Conservation (phyloP, 352 stramenopile genomes). For the Pilasporangium apinafurcum region DNA sequence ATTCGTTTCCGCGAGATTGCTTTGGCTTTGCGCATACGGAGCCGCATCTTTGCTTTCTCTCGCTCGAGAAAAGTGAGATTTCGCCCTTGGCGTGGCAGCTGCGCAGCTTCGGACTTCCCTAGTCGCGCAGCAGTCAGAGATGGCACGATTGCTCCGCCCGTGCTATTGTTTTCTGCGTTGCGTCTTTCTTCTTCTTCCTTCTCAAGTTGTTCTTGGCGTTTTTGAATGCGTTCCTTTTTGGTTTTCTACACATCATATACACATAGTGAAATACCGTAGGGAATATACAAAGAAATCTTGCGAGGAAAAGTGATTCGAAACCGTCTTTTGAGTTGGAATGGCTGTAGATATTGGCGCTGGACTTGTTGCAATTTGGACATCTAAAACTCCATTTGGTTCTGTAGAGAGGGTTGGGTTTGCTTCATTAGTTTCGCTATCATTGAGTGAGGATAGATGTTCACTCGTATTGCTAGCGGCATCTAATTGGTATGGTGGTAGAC, state of each 20-base stretch:
- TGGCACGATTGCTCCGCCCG: neutral
- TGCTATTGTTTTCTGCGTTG: conserved; percentile 5
- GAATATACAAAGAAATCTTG: too few relatives aligned
- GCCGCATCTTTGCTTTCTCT: conserved; percentile 46
- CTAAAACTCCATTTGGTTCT: neutral
- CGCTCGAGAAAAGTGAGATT: conserved; percentile 41
- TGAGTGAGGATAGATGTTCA: neutral
- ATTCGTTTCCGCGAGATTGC: conserved; percentile 54
- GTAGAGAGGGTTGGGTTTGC: neutral
- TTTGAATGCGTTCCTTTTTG: conserved; percentile 43
- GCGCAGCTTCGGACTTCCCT: neutral
- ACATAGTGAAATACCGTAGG: neutral
- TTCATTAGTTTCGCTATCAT: neutral
- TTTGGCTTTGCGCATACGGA: conserved; percentile 42
- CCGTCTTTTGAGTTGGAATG: neutral
- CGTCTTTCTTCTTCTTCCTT: conserved; percentile 39
- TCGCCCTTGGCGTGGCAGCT: neutral
- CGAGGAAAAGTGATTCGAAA: neutral
- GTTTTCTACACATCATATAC: conserved; percentile 17
- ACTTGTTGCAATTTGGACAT: neutral
- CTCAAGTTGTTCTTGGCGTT: conserved; percentile 48
- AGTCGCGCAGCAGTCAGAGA: neutral
- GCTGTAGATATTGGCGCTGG: neutral
- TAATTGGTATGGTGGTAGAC: conserved; percentile 21
- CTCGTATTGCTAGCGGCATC: conserved; percentile 1